Evolutionary conservation across 441 rosid genomes (phyloP).

Genomic region (Bruguiera hainesii): DNA sequence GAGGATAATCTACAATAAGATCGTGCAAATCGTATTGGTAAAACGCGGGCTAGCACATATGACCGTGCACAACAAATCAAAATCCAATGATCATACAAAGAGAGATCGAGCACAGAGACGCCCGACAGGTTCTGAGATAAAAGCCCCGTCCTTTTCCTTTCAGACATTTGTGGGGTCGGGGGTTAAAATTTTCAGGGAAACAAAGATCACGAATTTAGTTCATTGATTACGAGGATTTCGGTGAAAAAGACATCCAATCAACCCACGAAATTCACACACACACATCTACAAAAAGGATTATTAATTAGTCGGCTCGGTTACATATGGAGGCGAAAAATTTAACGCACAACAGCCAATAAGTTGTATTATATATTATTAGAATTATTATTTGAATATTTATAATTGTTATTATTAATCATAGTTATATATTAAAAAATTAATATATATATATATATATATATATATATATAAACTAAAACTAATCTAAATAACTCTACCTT

Average conservation of each 20-base stretch:
- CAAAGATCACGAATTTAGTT: constrained; percentile 14
- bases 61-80: no score
- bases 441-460: no score
- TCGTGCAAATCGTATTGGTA: no score
- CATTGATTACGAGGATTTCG: constrained; percentile 44
- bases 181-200: constrained; percentile 38
- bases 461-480: no score
- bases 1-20: no score
- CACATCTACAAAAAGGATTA: background rate
- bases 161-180: constrained; percentile 22
- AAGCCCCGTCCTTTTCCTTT: constrained; percentile 25
- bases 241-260: constrained; percentile 48
- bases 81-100: background rate
- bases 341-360: no score
- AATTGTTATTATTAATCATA: no score
- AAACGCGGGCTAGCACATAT: no score
- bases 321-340: no score
- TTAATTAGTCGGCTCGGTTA: background rate
- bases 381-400: no score
- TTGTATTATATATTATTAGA: background rate
- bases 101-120: constrained; percentile 21
- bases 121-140: constrained; percentile 32
- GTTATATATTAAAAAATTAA: no score
- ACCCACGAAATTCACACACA: background rate
- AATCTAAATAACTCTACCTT: no score